Base-by-base conservation (phyloP, 2,329 filamentous ascomycete genomes). In the Diaporthe velutina region DNA sequence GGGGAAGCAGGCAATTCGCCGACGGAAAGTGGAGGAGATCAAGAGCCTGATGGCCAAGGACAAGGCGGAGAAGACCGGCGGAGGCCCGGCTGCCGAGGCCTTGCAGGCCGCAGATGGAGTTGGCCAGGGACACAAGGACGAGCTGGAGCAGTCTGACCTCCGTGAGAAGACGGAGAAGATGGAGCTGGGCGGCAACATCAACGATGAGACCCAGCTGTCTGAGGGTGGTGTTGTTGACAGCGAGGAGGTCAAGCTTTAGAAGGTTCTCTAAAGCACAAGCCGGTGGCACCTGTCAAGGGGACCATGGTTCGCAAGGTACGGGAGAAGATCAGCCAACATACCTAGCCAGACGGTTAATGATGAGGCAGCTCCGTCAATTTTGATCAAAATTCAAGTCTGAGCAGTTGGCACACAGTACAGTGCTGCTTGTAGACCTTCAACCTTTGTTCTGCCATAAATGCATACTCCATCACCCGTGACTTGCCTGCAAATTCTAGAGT, bases 1-100 rank as follows among this genome's bases (percentile, higher is more conserved):
- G 22, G 2, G 9, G 9, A n/a, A 4, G 22, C 0, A 13, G 15
- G 58, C 58, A 12, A 13, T 1, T 15, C 0, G 0, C 17, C 19
- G 3, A 10, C 60, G 60, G 0, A 64, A n/a, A 40, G 2, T 48
- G 17, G 7, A 45, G 40, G 60, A 48, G 40, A 64, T 64, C 25
- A 45, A 33, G 60, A 64, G 17, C 17, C 5, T 64, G 38, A 64
- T 45, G 60, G 38, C 13, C 1, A 19, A 4, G 1, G 19, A 6
- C 5, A 8, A 28, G 9, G 5, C 13, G n/a, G 57, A 33, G 40
- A 12, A 60, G 8, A 4, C 13, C 10, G 15, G 2, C 8, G 35
- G n/a, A 8, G 19, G 4, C 9, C 22, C 2, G 10, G 25, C 4
- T 6, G 17, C 3, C 12, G 15, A 45, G 38, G 1, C 2, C 0